Evolutionary conservation across 2,329 filamentous ascomycete genomes (phyloP).

Genomic region (Nemania serpens): DNA sequence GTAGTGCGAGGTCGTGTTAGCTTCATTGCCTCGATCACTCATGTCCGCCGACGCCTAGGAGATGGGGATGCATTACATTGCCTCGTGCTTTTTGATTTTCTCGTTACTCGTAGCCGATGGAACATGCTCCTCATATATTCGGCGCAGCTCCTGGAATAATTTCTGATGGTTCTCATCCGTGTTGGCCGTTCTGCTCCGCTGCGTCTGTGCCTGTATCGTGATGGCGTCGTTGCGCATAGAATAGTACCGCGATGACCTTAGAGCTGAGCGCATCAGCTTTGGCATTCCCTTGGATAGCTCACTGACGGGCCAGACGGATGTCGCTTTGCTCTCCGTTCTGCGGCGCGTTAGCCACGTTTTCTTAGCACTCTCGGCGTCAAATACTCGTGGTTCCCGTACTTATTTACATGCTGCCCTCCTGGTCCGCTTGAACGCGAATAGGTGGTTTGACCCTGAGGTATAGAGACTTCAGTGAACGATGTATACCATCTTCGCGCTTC

Average conservation of each 20-base stretch:
- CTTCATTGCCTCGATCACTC: neutral
- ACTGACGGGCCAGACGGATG: constrained; percentile 55
- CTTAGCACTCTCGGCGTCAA: neutral
- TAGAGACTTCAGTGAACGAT: constrained; percentile 47
- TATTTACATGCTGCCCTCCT: constrained; percentile 66
- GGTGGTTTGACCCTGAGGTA: constrained; percentile 58
- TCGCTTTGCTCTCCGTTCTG: constrained; percentile 65
- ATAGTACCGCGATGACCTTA: constrained; percentile 61
- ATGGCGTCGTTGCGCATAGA: constrained; percentile 56
- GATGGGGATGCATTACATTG: constrained; percentile 47
- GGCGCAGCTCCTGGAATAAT: constrained; percentile 52
- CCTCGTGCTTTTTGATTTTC: constrained; percentile 55
- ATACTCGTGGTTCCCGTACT: constrained; percentile 48
- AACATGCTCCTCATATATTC: constrained; percentile 53
- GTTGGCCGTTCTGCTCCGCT: constrained; percentile 58
- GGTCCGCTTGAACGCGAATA: constrained; percentile 65
- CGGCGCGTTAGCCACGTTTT: constrained; percentile 2
- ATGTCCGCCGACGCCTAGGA: neutral
- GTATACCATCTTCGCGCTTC: constrained; percentile 59
- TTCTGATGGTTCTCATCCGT: constrained; percentile 57
- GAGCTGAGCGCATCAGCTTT: constrained; percentile 49
- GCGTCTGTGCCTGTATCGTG: constrained; percentile 59
- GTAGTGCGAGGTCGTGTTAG: constrained; percentile 16
- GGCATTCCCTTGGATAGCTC: constrained; percentile 55
- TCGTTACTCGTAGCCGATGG: constrained; percentile 52